Evolutionary conservation across 148 eudicot genomes (phyloP), one percentile per base, ranked within the genome.

Genomic region (Linanthus parryae): DNA sequence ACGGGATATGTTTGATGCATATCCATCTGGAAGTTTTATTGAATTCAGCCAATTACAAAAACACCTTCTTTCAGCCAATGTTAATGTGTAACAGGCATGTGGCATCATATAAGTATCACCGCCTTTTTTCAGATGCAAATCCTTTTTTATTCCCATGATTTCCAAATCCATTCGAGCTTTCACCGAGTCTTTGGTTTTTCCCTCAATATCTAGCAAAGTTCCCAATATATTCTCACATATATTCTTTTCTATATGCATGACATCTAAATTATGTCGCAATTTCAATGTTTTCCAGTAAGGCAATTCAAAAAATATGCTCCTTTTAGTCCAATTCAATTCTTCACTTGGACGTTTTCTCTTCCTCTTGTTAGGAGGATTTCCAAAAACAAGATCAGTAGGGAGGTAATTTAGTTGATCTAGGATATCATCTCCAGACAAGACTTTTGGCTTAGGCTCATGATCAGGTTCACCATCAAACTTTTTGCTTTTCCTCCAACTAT

Each of bases 251-350:
- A n/a, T n/a, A n/a, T n/a, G n/a, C n/a, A n/a, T n/a, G n/a, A 40
- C 44, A 40, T 40, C 44, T 40, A 40, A 40, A 40, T 40, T 40
- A 15, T 40, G 44, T 12, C 44, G 7, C 16, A 40, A 15, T 19
- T 40, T 40, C 2, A 40, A 7, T 1, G 15, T 12, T 2, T 5
- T 14, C 44, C 20, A 40, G 16, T 40, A 40, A 14, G 35, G 13
- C 12, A 48, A 13, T 12, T 31, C 35, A 31, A 31, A 31, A 31
- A 31, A 5, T 5, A 31, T 31, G 11, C 35, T 31, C 11, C n/a
- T 31, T 31, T 31, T 31, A 11, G 35, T 31, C 35, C 11, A 31
- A 31, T 31, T 31, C 11, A 31, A 31, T 31, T 31, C 35, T 27
- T 14, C 15, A 12, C 21, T 28, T 28, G 4, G 19, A 20, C 9